Evolutionary conservation across 306 rosid genomes (phyloP).

Genomic region (Quercus variabilis): DNA sequence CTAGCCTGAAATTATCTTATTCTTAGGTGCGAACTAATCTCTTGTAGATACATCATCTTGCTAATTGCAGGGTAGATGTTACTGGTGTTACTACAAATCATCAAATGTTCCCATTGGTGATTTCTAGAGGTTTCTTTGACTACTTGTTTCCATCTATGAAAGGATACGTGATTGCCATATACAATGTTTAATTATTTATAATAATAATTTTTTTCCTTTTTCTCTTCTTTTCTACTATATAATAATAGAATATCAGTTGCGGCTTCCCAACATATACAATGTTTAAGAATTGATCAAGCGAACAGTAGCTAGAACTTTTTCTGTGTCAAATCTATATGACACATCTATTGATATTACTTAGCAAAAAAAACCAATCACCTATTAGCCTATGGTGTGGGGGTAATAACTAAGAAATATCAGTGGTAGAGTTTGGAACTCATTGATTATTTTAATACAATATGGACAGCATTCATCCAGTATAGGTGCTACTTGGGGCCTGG

Average conservation of each 20-base stretch:
- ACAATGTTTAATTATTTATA: no score
- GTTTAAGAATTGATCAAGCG: not conserved
- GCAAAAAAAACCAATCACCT: not conserved
- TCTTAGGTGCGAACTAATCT: not conserved
- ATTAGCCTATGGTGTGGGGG: not conserved
- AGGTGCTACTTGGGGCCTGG: no score
- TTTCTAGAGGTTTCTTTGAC: no score
- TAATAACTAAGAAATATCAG: not conserved
- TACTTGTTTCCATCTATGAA: not conserved
- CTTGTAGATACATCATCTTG: not conserved
- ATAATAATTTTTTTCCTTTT: no score
- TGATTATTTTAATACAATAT: not conserved
- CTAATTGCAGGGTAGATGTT: not conserved
- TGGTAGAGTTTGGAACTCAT: not conserved
- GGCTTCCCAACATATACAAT: not conserved
- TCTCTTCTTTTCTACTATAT: no score
- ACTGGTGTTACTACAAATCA: not conserved
- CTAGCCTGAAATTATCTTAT: not conserved
- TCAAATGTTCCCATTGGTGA: not conserved
- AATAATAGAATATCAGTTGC: not conserved
- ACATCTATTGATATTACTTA: not conserved
- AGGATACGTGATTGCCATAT: not conserved
- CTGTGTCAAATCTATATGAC: not conserved
- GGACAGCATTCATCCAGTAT: no score
- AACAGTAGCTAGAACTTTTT: not conserved